Evolutionary conservation across 306 rosid species (phyloP).

Genomic region (Abrus precatorius): DNA sequence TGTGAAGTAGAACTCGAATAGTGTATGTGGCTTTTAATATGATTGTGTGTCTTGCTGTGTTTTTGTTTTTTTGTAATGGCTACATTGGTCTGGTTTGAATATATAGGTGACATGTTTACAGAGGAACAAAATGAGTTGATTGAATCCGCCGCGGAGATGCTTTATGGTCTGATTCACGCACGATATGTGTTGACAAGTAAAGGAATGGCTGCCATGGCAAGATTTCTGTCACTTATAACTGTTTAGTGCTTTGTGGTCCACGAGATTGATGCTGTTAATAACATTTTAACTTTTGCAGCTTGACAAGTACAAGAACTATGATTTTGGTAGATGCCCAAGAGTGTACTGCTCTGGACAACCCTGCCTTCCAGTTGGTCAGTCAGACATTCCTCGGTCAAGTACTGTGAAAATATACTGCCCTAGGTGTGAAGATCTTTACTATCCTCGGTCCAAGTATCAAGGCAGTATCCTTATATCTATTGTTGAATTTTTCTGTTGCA

Average conservation of each 20-base stretch:
- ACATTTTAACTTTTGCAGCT: slow-evolving; percentile 62
- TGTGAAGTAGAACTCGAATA: slow-evolving; percentile 13
- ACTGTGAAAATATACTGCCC: slow-evolving; percentile 98
- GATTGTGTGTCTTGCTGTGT: too few species aligned
- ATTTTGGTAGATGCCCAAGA: slow-evolving; percentile 98
- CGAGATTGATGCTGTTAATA: slow-evolving; percentile 33
- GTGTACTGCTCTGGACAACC: slow-evolving; percentile 99
- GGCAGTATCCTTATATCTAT: slow-evolving; percentile 93
- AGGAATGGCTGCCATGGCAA: slow-evolving; percentile 98
- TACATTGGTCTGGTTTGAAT: slow-evolving; percentile 35
- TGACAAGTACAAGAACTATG: slow-evolving; percentile 95
- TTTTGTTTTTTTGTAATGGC: background rate
- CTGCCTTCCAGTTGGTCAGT: slow-evolving; percentile 98
- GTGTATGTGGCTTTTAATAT: too few species aligned
- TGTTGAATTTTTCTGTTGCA: background rate
- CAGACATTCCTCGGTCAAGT: slow-evolving; percentile 96
- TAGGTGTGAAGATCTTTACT: slow-evolving; percentile 95
- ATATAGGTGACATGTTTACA: slow-evolving; percentile 93
- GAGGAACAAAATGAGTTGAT: slow-evolving; percentile 98
- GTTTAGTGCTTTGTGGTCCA: background rate
- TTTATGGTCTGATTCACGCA: slow-evolving; percentile 95
- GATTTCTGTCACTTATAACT: slow-evolving; percentile 14
- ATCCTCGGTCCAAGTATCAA: slow-evolving; percentile 99
- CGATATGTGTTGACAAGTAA: slow-evolving; percentile 92
- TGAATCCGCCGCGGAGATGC: slow-evolving; percentile 99